phyloP scores from a whole-genome alignment of 208 protist genomes.

The Wallacemonas sp. region DNA sequence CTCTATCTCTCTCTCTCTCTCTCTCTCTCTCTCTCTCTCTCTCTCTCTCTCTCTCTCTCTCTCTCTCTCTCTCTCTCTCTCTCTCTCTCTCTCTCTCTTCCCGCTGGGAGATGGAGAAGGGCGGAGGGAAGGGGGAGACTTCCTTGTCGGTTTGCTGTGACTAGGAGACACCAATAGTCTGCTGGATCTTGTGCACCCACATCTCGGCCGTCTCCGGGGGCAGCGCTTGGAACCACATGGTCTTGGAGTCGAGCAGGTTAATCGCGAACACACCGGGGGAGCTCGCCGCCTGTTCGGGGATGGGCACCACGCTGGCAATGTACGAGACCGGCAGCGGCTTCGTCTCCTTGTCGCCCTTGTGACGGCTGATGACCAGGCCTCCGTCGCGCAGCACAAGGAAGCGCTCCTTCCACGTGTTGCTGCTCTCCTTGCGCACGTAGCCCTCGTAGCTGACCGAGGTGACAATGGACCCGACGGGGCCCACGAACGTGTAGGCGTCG shows the following conservation, averaged over 20 bases:
- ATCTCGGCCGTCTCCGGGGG: conserved; percentile 37
- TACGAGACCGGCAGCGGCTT: conserved; percentile 55
- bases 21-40: too few species aligned
- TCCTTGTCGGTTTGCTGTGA: not conserved
- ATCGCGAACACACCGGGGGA: conserved; percentile 75
- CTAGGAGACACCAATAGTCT: conserved; percentile 56
- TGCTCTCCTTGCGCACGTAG: conserved; percentile 58
- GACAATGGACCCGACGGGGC: conserved; percentile 40
- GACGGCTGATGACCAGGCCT: conserved; percentile 46
- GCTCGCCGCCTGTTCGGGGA: conserved; percentile 56
- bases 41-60: too few species aligned
- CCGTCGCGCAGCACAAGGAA: conserved; percentile 58
- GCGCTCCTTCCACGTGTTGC: conserved; percentile 59
- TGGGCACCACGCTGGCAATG: conserved; percentile 68
- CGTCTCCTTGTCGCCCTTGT: conserved; percentile 48
- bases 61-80: too few species aligned
- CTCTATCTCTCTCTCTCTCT: too few species aligned
- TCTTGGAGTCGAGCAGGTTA: conserved; percentile 64
- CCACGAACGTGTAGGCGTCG: conserved; percentile 38
- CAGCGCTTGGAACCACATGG: conserved; percentile 79
- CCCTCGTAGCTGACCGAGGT: conserved; percentile 44
- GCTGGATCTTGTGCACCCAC: conserved; percentile 64
- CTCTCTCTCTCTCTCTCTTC: not conserved
- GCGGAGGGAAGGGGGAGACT: not conserved
- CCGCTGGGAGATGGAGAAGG: not conserved